Percentiles rank a stretch among this genome's conserved stretches.
These are phyloP conservation scores for Kazachstania bromeliacearum DNA, from an alignment of 805 yeast species.

Conservation along the genomic window DNA sequence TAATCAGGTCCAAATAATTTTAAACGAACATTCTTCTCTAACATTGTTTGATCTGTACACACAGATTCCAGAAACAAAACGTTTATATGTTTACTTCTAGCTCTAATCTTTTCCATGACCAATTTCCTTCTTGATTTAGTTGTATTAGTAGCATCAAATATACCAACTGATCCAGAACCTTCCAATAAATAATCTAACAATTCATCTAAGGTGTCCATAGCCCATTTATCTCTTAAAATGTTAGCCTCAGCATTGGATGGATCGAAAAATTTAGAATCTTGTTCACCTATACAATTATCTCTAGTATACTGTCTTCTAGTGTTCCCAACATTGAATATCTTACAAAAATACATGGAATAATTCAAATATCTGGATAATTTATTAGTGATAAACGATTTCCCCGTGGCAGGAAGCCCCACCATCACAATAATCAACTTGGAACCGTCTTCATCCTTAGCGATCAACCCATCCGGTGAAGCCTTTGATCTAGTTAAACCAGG, in stretches of 20 bases:
- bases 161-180: slow-evolving; percentile 86
- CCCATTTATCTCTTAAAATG: slow-evolving; percentile 83
- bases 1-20: slow-evolving; percentile 93
- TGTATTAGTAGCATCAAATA: slow-evolving; percentile 77
- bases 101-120: slow-evolving; percentile 48
- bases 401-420: slow-evolving; percentile 96
- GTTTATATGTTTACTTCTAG: slow-evolving; percentile 54
- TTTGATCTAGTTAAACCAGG: slow-evolving; percentile 86
- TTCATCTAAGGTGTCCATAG: slow-evolving; percentile 84
- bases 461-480: slow-evolving; percentile 65
- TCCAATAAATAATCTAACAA: slow-evolving; percentile 68
- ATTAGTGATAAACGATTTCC: slow-evolving; percentile 87
- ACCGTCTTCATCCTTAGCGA: slow-evolving; percentile 59
- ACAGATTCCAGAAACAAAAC: slow-evolving; percentile 80
- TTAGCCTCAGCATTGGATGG: slow-evolving; percentile 65
- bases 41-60: slow-evolving; percentile 68
- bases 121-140: slow-evolving; percentile 52
- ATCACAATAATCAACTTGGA: slow-evolving; percentile 83
- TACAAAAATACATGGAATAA: slow-evolving; percentile 87
- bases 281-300: slow-evolving; percentile 32
- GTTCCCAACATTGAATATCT: slow-evolving; percentile 90
- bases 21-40: slow-evolving; percentile 74
- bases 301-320: slow-evolving; percentile 69
- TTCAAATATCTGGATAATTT: slow-evolving; percentile 82
- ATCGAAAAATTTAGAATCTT: slow-evolving; percentile 76